Conservation (phyloP, 2,329 filamentous ascomycete genomes). For the Pezicula neosporulosa region DNA sequence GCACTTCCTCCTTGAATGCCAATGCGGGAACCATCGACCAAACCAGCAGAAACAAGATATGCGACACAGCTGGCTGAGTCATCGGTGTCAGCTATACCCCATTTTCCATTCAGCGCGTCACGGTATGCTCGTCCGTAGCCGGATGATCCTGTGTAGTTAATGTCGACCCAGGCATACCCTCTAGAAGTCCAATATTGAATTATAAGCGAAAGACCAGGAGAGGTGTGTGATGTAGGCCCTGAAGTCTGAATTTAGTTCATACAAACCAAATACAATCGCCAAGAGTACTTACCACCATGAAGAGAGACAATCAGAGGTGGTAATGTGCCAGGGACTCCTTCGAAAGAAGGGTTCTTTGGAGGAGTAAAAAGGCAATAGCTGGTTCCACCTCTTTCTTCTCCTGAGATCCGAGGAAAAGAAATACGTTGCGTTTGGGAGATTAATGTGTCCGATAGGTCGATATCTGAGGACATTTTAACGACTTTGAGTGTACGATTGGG, state of each 20-base stretch:
- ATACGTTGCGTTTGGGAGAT: conserved; percentile 37
- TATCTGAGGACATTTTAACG: conserved; percentile 32
- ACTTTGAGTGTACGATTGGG: conserved; percentile 22
- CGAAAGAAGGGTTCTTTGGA: conserved; percentile 43
- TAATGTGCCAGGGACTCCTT: conserved; percentile 31
- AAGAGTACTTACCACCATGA: conserved; percentile 37
- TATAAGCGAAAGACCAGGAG: conserved; percentile 39
- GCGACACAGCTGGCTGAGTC: conserved; percentile 45
- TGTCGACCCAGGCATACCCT: conserved; percentile 45
- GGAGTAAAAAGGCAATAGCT: conserved; percentile 40
- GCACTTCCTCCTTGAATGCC: conserved; percentile 49
- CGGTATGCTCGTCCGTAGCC: conserved; percentile 49
- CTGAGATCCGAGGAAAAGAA: conserved; percentile 26
- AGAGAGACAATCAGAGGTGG: conserved; percentile 47
- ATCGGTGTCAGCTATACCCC: conserved; percentile 47
- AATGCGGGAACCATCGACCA: conserved; percentile 33
- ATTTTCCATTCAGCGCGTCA: conserved; percentile 43
- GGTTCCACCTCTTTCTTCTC: conserved; percentile 13
- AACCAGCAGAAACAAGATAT: conserved; percentile 34
- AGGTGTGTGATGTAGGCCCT: conserved; percentile 40
- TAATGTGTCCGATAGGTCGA: conserved; percentile 23
- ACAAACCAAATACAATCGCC: too few species aligned
- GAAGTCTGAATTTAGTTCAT: too few species aligned
- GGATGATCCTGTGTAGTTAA: conserved; percentile 51
- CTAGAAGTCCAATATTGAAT: conserved; percentile 51